These are phyloP conservation scores for Elaphomyces granulatus DNA, from an alignment of 495 filamentous ascomycete genomes.

Conservation along the genomic window DNA sequence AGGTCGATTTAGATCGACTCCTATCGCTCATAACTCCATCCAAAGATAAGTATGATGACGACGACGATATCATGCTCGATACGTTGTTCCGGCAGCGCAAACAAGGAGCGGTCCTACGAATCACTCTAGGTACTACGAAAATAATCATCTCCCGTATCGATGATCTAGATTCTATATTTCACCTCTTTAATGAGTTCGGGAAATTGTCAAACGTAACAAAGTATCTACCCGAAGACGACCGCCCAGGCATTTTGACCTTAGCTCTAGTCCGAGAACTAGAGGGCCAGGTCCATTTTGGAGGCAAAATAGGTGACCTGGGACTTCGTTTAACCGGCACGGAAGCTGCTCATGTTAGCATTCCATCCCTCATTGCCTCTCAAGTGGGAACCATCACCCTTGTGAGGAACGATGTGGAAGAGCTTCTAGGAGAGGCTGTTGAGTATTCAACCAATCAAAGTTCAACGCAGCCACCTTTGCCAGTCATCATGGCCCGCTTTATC, in stretches of 20 bases:
- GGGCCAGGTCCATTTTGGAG: conserved; percentile 40
- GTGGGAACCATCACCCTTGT: conserved; percentile 41
- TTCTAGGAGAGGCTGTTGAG: conserved; percentile 42
- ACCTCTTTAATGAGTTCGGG: conserved; percentile 60
- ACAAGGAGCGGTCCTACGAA: conserved; percentile 73
- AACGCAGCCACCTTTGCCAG: conserved; percentile 28
- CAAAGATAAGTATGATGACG: conserved; percentile 77
- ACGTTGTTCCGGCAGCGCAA: conserved; percentile 78
- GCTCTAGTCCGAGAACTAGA: conserved; percentile 48
- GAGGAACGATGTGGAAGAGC: conserved; percentile 54
- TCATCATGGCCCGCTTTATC: conserved; percentile 71
- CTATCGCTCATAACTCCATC: conserved; percentile 82
- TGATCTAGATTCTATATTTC: conserved; percentile 47
- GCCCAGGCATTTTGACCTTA: conserved; percentile 75
- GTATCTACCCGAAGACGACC: conserved; percentile 90
- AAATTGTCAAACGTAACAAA: conserved; percentile 79
- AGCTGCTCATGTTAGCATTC: conserved; percentile 70
- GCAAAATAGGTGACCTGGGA: conserved; percentile 49
- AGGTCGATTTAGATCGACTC: conserved; percentile 67
- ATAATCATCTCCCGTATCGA: conserved; percentile 41
- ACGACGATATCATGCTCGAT: conserved; percentile 91
- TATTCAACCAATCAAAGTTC: conserved; percentile 7
- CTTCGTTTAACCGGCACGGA: conserved; percentile 45
- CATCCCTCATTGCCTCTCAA: conserved; percentile 62
- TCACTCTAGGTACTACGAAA: conserved; percentile 47